A percentile compares a stretch with the other conserved stretches of the same genome.
Evolutionary conservation across 1,284 basidiomycete species (phyloP).

Genomic region (Ganoderma meredithae): DNA sequence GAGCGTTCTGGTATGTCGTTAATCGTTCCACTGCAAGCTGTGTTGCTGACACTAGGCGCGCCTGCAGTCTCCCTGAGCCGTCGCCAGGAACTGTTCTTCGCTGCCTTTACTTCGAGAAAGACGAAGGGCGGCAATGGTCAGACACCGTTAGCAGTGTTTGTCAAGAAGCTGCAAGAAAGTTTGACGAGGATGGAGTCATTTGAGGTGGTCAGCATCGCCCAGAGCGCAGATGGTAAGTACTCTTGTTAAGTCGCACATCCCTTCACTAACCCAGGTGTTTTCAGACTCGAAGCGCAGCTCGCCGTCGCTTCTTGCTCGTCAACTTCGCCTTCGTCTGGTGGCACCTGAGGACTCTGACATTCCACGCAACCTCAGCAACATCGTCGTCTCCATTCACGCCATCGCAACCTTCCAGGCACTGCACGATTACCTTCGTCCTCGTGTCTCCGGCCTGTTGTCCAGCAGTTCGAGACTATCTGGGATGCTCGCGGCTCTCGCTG

Average conservation of each 20-base stretch:
- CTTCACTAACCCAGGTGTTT: background rate
- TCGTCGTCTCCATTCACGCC: conserved; percentile 95
- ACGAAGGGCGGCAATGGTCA: conserved; percentile 52
- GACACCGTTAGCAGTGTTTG: conserved; percentile 81
- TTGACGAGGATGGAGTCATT: conserved; percentile 94
- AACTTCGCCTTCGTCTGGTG: conserved; percentile 86
- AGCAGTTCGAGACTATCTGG: conserved; percentile 79
- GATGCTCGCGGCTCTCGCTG: conserved; percentile 90
- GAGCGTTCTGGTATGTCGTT: conserved; percentile 57
- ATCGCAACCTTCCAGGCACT: conserved; percentile 96
- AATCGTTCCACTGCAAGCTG: conserved; percentile 10
- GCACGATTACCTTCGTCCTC: conserved; percentile 92
- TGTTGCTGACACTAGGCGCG: conserved; percentile 9
- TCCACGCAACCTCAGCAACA: conserved; percentile 85
- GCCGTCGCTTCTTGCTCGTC: conserved; percentile 86
- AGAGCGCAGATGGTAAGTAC: conserved; percentile 74
- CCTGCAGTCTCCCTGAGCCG: conserved; percentile 58
- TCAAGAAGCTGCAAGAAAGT: conserved; percentile 95
- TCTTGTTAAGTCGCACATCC: conserved; percentile 17
- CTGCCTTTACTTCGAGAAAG: conserved; percentile 71
- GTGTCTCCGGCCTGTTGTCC: conserved; percentile 80
- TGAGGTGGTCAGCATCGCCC: conserved; percentile 88
- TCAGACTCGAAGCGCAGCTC: conserved; percentile 87
- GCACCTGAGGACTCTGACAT: conserved; percentile 89
- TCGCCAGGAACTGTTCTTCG: conserved; percentile 78